Conservation (phyloP, 345 rosid species). For the Eucalyptus pauciflora region DNA sequence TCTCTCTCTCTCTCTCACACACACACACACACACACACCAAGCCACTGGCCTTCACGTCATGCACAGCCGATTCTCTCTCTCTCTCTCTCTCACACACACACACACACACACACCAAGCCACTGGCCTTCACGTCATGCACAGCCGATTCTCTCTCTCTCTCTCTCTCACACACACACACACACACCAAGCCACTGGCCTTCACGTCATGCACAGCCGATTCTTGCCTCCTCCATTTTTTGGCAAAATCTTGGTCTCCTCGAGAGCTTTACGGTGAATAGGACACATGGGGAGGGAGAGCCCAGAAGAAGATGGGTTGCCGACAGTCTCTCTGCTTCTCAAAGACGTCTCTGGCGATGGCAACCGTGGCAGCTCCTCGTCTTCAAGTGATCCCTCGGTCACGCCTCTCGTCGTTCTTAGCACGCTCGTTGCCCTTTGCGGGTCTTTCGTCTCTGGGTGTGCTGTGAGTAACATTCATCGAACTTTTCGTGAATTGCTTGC, state of each 20-base stretch:
- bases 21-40: not conserved
- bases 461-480: conserved; percentile 16
- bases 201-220: not conserved
- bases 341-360: not conserved
- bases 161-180: accelerated
- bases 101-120: not conserved
- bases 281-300: not conserved
- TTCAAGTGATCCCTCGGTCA: not conserved
- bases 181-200: not conserved
- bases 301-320: not conserved
- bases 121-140: not conserved
- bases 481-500: not conserved
- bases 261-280: not conserved
- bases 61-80: not conserved
- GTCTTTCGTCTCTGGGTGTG: conserved; percentile 9
- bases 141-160: not conserved
- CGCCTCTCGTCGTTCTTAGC: conserved; percentile 18
- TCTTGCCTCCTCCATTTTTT: not conserved
- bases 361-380: not conserved
- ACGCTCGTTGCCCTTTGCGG: conserved; percentile 34
- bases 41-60: not conserved
- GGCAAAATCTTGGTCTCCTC: not conserved
- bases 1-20: not conserved
- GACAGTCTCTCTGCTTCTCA: not conserved
- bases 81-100: not conserved